Conservation (phyloP, 495 filamentous ascomycete genomes). For the Xylaria acuta region DNA sequence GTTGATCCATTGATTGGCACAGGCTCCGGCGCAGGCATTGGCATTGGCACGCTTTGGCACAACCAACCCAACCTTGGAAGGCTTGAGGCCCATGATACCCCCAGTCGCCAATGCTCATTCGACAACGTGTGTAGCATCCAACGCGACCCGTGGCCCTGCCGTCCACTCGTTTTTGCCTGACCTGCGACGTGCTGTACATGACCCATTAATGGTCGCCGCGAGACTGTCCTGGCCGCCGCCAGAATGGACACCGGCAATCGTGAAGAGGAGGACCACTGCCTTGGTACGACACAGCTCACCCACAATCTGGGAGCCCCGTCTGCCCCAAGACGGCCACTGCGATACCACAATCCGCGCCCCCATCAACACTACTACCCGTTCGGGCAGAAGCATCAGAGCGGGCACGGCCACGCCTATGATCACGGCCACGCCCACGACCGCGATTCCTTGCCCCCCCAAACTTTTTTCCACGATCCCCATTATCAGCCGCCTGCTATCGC, state of each 20-base stretch:
- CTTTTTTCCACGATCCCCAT: constrained; percentile 28
- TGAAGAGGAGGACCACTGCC: constrained; percentile 42
- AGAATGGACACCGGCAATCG: constrained; percentile 34
- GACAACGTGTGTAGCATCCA: constrained; percentile 31
- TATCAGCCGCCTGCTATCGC: constrained; percentile 2
- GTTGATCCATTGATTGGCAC: constrained; percentile 27
- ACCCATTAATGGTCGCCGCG: constrained; percentile 32
- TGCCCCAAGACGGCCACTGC: constrained; percentile 35
- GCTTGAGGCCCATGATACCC: constrained; percentile 24
- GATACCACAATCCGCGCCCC: constrained; percentile 32
- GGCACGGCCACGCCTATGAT: constrained; percentile 24
- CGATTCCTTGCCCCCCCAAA: constrained; percentile 36
- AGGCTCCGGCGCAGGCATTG: constrained; percentile 10
- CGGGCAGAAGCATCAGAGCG: constrained; percentile 27
- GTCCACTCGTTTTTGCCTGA: constrained; percentile 31
- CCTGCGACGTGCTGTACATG: constrained; percentile 25
- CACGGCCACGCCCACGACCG: constrained; percentile 32
- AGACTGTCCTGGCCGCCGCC: constrained; percentile 32
- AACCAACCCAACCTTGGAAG: constrained; percentile 26
- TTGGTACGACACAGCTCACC: constrained; percentile 44
- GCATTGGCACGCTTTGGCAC: constrained; percentile 17
- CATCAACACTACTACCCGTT: constrained; percentile 28
- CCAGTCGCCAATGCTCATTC: constrained; percentile 25
- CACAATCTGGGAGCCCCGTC: constrained; percentile 43
- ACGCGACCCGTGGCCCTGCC: constrained; percentile 23